Percentiles rank a stretch among this genome's conserved stretches.
Conservation (phyloP, 345 rosid genomes). For the Lepidium didymum region DNA sequence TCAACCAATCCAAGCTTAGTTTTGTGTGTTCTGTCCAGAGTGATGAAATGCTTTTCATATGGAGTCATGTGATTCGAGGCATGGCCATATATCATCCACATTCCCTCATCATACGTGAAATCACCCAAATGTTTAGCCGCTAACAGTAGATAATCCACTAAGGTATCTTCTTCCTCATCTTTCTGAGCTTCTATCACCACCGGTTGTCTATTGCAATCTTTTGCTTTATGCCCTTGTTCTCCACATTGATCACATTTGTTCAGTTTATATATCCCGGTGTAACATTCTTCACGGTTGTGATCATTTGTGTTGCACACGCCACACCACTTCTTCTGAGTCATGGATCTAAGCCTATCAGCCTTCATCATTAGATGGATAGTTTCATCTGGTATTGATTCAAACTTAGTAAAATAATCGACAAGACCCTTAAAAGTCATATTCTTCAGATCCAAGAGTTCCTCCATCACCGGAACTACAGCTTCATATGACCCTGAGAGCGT, state of each 20-base stretch:
- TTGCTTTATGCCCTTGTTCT: background rate
- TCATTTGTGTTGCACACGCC: background rate
- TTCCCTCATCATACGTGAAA: constrained; percentile 1
- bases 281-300: background rate
- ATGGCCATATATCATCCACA: constrained; percentile 12
- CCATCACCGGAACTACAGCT: background rate
- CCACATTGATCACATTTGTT: background rate
- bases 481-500: background rate
- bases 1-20: constrained; percentile 17
- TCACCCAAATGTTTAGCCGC: background rate
- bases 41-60: constrained; percentile 1
- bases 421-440: background rate
- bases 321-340: background rate
- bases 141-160: background rate
- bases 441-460: background rate
- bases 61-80: constrained; percentile 15
- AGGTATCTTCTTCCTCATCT: background rate
- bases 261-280: background rate
- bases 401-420: background rate
- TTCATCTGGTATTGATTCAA: background rate
- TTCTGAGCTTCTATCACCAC: background rate
- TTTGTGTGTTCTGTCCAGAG: background rate
- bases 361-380: background rate
- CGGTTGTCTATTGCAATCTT: background rate
- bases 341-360: background rate